A percentile compares a stretch with the other conserved stretches of the same genome.
Conservation (phyloP, 148 eudicot species). For the Rhododendron henanense region DNA sequence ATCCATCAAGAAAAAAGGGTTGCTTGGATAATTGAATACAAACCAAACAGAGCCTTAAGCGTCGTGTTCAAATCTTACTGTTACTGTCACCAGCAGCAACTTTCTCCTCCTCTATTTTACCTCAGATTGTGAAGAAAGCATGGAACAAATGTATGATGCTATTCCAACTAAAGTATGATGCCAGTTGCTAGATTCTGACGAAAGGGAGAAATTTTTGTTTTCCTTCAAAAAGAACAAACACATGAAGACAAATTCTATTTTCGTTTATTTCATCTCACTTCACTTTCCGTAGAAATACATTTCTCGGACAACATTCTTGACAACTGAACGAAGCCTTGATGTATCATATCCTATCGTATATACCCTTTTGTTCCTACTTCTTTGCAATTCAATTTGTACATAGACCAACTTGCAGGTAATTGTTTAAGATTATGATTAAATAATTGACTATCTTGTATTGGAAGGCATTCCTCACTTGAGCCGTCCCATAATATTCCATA, state of each 20-base stretch:
- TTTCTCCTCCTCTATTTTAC: not conserved
- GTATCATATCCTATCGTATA: too few species aligned
- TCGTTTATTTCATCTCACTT: too few species aligned
- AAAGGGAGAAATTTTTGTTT: too few species aligned
- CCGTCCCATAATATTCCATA: not conserved
- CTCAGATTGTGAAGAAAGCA: not conserved
- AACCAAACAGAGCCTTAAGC: not conserved
- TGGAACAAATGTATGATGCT: not conserved
- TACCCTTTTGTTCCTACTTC: not conserved
- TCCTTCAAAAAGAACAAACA: too few species aligned
- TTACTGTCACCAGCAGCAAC: not conserved
- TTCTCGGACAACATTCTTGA: too few species aligned
- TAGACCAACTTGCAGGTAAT: too few species aligned
- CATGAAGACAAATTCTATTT: too few species aligned
- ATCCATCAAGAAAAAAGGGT: not conserved
- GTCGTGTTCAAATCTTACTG: not conserved
- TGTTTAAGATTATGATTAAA: not conserved
- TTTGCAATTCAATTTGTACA: not conserved
- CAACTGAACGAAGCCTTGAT: not conserved
- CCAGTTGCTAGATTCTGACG: not conserved
- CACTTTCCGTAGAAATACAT: too few species aligned
- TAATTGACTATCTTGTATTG: not conserved
- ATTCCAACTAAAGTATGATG: not conserved
- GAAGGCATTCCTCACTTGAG: not conserved
- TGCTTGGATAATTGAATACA: slow-evolving; percentile 1